A percentile compares a stretch with the other conserved stretches of the same genome.
Evolutionary conservation across 2,329 filamentous ascomycete genomes (phyloP).

Genomic region (Elsinoe arachidis): DNA sequence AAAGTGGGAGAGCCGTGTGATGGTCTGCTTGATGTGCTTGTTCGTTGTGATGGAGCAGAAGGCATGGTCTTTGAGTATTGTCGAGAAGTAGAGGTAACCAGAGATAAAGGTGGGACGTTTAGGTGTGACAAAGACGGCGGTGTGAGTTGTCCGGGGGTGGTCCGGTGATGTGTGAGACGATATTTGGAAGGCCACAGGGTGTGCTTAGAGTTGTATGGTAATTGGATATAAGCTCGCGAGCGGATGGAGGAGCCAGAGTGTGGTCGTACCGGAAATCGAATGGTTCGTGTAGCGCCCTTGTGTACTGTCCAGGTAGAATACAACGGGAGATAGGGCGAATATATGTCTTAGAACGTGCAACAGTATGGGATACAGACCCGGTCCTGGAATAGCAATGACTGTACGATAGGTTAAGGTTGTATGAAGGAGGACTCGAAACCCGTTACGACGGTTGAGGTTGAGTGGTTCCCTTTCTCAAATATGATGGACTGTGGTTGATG

Average conservation of each 20-base stretch:
- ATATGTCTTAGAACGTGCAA: conserved; percentile 7
- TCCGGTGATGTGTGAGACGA: background rate
- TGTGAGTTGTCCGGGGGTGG: background rate
- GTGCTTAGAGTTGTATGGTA: background rate
- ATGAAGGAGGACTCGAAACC: conserved; percentile 8
- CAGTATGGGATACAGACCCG: background rate
- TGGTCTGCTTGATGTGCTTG: conserved; percentile 7
- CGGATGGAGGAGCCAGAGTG: background rate
- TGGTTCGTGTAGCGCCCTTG: background rate
- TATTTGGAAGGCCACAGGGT: conserved; percentile 8
- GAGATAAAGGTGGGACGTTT: conserved; percentile 5
- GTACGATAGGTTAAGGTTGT: conserved; percentile 5
- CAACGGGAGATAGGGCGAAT: conserved; percentile 11
- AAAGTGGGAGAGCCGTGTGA: conserved; percentile 9
- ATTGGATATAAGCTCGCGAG: background rate
- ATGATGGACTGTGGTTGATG: background rate
- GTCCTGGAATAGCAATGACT: conserved; percentile 4
- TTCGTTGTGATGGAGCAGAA: conserved; percentile 1
- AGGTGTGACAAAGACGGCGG: conserved; percentile 9
- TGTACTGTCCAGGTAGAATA: background rate
- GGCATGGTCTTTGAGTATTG: conserved; percentile 1
- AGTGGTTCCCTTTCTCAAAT: conserved; percentile 11
- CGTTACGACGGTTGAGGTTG: conserved; percentile 5
- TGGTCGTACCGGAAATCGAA: background rate
- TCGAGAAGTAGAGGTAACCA: background rate